Base-by-base conservation (phyloP, 352 stramenopile genomes). In the Globisporangium alternatum region DNA sequence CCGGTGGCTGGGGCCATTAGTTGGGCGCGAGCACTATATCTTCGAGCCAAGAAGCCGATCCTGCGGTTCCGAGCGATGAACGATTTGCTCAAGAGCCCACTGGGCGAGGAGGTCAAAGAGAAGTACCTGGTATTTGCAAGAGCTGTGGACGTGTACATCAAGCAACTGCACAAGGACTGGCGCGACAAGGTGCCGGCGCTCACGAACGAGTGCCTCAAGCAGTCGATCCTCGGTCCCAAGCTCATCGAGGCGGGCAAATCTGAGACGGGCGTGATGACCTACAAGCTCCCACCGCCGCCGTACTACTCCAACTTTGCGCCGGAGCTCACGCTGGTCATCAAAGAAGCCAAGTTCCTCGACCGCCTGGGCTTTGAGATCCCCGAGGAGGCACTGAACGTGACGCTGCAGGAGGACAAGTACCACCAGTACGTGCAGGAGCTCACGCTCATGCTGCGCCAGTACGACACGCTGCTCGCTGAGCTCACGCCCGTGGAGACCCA, bases 361-460 rank as follows among this genome's bases (percentile, higher is more conserved):
- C 89, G 93, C 0, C 84, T 98, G 35, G 95, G 96, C 5, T 98
- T 98, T 80, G 86, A 97, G 53, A 96, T 97, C 44, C 96, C 96
- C 0, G 96, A 98, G 69, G 87, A 96, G 30, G 95, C 96, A 0
- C 71, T 98, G 31, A 98, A 98, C 62, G 95, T 98, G 64, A 97
- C 96, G 25, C 78, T 98, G 2, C 96, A 98, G 68, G 96, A 98
- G 66, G 90, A 98, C 66, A 98, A 98, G 64, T 98, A 98, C 68
- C 95, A 98, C 64, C 81, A 94, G 49, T 97, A 97, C 44, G 93
- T 98, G 15, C 90, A 97, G 54, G 83, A 97, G 45, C 65, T 98
- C 19, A 87, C 89, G 12, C 67, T 96, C 21, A 98, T 98, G 90
- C 78, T 98, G 0, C 74, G 81, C 1, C 90, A 94, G 22, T 98